Conservation (phyloP, 192 early-diverging fungal genomes). For the Coemansia sp. region DNA sequence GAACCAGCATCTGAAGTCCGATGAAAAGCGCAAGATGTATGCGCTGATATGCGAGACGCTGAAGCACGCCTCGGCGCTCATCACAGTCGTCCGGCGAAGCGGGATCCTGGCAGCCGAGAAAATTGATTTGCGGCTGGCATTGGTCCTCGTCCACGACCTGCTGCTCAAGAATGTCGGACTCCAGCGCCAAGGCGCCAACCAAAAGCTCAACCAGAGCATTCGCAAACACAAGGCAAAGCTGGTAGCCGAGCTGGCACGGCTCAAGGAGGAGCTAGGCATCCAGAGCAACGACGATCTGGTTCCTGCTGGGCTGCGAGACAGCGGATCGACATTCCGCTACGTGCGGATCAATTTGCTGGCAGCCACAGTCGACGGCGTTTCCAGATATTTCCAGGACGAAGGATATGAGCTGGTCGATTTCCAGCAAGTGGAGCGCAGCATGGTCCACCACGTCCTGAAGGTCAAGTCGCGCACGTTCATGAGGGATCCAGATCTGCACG, state of each 20-base stretch:
- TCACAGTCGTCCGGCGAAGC: slow-evolving; percentile 23
- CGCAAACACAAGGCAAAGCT: slow-evolving; percentile 68
- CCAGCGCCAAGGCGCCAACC: slow-evolving; percentile 55
- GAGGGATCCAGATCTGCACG: slow-evolving; percentile 74
- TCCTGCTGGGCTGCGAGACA: slow-evolving; percentile 57
- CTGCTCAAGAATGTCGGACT: slow-evolving; percentile 76
- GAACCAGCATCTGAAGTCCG: slow-evolving; percentile 56
- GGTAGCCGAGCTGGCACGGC: slow-evolving; percentile 71
- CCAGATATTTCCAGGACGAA: slow-evolving; percentile 60
- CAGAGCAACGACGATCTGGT: slow-evolving; percentile 72
- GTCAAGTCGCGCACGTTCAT: slow-evolving; percentile 24
- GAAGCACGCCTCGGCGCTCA: slow-evolving; percentile 58
- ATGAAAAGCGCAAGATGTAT: slow-evolving; percentile 83
- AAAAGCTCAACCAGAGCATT: slow-evolving; percentile 65
- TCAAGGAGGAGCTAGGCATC: slow-evolving; percentile 69
- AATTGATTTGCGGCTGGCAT: slow-evolving; percentile 54
- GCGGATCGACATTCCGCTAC: slow-evolving; percentile 71
- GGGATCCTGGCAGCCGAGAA: slow-evolving; percentile 27
- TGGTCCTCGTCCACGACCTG: slow-evolving; percentile 84
- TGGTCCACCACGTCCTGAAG: slow-evolving; percentile 10
- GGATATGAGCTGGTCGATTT: slow-evolving; percentile 58
- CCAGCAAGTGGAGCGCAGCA: not conserved
- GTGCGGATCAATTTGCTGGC: slow-evolving; percentile 85
- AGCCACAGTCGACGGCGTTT: slow-evolving; percentile 67
- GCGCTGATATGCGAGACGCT: slow-evolving; percentile 91